These are phyloP conservation scores for Rhodotorula sp. DNA, from an alignment of 1,284 basidiomycete species.

Conservation along the genomic window DNA sequence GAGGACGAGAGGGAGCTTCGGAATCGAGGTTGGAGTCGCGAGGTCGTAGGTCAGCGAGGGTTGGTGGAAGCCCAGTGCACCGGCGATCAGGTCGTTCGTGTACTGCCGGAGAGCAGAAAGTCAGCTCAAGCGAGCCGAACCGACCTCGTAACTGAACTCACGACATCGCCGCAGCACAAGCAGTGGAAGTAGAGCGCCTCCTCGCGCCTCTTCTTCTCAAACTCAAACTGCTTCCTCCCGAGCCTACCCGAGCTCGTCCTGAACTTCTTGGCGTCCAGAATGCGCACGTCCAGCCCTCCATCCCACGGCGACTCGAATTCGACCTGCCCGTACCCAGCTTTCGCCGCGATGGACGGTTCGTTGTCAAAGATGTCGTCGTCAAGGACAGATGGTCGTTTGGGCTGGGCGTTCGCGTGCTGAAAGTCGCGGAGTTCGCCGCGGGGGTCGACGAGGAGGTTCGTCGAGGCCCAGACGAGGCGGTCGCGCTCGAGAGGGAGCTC, in stretches of 20 bases:
- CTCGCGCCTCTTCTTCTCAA: not conserved
- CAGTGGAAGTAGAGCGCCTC: constrained; percentile 21
- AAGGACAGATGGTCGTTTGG: not conserved
- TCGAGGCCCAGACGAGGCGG: constrained; percentile 15
- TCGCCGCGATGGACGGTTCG: not conserved
- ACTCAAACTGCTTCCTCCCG: not conserved
- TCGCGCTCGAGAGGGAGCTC: not conserved
- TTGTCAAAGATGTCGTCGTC: constrained; percentile 14
- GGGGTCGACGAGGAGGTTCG: constrained; percentile 33
- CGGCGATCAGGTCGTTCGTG: constrained; percentile 29
- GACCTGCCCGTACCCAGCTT: constrained; percentile 10
- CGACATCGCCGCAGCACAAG: constrained; percentile 25
- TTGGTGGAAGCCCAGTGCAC: constrained; percentile 27
- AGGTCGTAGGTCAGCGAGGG: constrained; percentile 10
- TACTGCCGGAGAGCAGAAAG: not conserved
- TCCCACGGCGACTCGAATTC: constrained; percentile 32
- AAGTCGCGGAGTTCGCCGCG: constrained; percentile 6
- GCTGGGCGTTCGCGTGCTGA: not conserved
- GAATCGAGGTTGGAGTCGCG: not conserved
- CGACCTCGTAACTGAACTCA: constrained; percentile 1
- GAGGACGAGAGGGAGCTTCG: constrained; percentile 21
- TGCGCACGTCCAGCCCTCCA: constrained; percentile 30
- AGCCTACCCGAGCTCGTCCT: constrained; percentile 16
- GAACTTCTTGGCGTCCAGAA: constrained; percentile 17
- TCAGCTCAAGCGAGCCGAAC: too few relatives aligned